Evolutionary conservation across 805 yeast species (phyloP), one percentile per base, ranked within the genome.

Genomic region (Yamadazyma olivae): DNA sequence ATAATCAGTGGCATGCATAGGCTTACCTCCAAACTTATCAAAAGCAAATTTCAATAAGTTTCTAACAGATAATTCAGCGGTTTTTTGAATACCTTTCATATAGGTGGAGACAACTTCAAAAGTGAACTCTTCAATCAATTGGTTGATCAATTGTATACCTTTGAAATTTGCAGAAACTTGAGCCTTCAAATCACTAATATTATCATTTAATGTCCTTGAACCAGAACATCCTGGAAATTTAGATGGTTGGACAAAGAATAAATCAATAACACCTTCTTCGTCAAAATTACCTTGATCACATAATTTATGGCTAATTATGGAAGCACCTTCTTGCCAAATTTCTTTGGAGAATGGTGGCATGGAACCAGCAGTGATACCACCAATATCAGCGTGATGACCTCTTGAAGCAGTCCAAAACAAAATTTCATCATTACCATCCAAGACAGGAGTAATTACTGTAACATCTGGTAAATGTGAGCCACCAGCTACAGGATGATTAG

Each of bases 121-220:
- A 0, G 79, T 74, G 53, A 75, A 82, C 48, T 83, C 90, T 1
- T 56, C 53, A 15, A 83, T 75, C 34, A 87, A 61, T 14, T 67
- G 56, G 12, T 65, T 68, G 36, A 87, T 69, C 30, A 87, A 61
- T 6, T 70, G 65, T 23, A 85, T 83, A 34, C 95, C 95, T 52
- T 80, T 82, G 46, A 76, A 83, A 51, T 87, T 87, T 2, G 95
- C 93, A 2, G 93, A 87, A 32, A 84, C 73, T 56, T 85, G 95
- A 0, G 95, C 93, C 51, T 81, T 83, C 53, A 85, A 58, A 54
- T 85, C 95, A 35, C 43, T 26, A 15, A 46, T 27, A 12, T 27
- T 27, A 27, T 27, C 30, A 17, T 17, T 27, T 13, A 27, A 27
- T 4, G 21, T 27, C 17, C 51, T 28, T 3, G 51, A 35, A 10